Conservation (phyloP, 371 early-diverging fungal species). For the Haplosporangium sp. region DNA sequence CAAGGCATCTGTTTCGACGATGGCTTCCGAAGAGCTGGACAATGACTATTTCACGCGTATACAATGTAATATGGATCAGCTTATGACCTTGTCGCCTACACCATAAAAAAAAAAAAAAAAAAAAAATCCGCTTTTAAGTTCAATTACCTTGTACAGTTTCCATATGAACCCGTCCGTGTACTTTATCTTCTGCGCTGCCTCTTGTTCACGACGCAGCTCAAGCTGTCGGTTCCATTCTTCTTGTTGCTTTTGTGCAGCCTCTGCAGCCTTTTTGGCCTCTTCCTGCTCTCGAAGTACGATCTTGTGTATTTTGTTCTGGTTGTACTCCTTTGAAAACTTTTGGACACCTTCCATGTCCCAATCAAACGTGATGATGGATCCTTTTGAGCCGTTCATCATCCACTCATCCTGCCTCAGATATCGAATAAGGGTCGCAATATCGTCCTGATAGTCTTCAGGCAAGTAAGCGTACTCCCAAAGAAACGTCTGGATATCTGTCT, state of each 20-base stretch:
- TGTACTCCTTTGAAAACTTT: slow-evolving; percentile 40
- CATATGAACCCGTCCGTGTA: slow-evolving; percentile 36
- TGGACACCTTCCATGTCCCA: slow-evolving; percentile 47
- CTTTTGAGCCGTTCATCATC: slow-evolving; percentile 48
- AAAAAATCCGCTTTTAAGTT: neutral
- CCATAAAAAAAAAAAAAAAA: neutral
- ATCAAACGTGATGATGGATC: slow-evolving; percentile 33
- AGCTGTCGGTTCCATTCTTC: slow-evolving; percentile 43
- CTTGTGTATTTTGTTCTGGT: slow-evolving; percentile 44
- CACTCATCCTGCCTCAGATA: slow-evolving; percentile 50
- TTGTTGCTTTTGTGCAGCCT: slow-evolving; percentile 20
- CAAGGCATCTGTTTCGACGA: slow-evolving; percentile 11
- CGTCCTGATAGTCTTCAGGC: slow-evolving; percentile 44
- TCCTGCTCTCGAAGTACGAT: slow-evolving; percentile 36
- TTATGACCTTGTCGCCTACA: no score
- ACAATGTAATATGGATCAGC: neutral
- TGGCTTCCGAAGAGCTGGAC: neutral
- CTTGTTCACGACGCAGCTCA: slow-evolving; percentile 29
- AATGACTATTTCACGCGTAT: slow-evolving; percentile 4
- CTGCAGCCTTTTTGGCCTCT: slow-evolving; percentile 28
- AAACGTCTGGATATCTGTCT: slow-evolving; percentile 49
- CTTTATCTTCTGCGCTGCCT: slow-evolving; percentile 14
- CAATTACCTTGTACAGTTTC: slow-evolving; percentile 43
- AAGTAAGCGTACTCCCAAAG: slow-evolving; percentile 54
- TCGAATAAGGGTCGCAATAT: slow-evolving; percentile 44